Evolutionary conservation across 73 alveolate genomes (phyloP).

Genomic region (Paramecium tetraurelia): DNA sequence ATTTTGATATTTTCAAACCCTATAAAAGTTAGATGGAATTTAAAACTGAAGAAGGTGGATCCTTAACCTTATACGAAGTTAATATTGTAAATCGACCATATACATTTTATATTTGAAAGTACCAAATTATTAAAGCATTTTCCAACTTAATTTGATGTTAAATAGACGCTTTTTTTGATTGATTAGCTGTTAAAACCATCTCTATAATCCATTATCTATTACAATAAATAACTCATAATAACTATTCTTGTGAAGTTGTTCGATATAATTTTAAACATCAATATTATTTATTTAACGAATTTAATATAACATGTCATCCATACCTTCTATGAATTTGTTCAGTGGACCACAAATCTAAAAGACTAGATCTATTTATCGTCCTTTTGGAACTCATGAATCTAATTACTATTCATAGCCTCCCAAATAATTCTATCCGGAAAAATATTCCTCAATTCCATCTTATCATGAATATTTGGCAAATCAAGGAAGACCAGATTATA

Average conservation of each 20-base stretch:
- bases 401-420: constrained; percentile 5
- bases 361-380: neutral
- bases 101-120: too few species aligned
- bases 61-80: too few species aligned
- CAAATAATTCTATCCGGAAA: neutral
- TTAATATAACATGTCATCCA: neutral
- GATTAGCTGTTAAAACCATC: too few species aligned
- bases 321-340: neutral
- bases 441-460: neutral
- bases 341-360: neutral
- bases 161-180: too few species aligned
- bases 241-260: neutral
- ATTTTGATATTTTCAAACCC: too few species aligned
- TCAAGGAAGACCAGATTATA: neutral
- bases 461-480: neutral
- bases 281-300: neutral
- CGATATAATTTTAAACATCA: neutral
- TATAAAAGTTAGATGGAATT: too few species aligned
- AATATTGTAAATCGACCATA: too few species aligned
- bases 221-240: too few species aligned
- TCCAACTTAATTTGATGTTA: too few species aligned
- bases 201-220: too few species aligned
- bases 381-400: neutral
- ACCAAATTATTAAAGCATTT: too few species aligned
- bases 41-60: too few species aligned